phyloP scores from a whole-genome alignment of 2,329 filamentous ascomycete genomes.

The Biscogniauxia marginata region DNA sequence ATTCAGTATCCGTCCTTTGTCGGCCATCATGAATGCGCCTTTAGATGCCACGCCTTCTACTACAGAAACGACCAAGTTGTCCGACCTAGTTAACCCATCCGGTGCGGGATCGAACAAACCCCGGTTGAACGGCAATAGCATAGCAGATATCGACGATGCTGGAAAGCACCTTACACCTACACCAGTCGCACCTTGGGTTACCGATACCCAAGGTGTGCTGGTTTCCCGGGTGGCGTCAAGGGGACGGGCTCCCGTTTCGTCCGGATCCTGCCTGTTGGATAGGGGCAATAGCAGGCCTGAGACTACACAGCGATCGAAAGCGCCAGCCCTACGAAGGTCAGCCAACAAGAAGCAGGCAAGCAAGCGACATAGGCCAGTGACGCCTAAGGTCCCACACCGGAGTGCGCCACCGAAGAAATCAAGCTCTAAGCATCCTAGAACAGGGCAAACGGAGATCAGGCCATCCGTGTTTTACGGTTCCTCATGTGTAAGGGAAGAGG shows the following conservation, averaged over 20 bases:
- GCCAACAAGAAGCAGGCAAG: neutral
- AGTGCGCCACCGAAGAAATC: neutral
- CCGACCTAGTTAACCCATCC: neutral
- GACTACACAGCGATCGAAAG: neutral
- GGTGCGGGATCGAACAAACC: neutral
- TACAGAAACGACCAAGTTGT: neutral
- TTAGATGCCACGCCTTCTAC: neutral
- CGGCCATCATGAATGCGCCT: neutral
- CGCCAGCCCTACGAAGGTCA: neutral
- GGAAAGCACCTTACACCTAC: neutral
- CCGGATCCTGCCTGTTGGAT: neutral
- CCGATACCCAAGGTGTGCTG: neutral
- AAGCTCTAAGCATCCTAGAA: neutral
- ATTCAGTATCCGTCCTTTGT: neutral
- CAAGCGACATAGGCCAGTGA: neutral
- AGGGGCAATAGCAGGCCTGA: neutral
- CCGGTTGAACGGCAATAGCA: neutral
- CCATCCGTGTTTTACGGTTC: neutral
- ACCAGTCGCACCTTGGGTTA: no score
- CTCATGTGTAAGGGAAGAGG: neutral
- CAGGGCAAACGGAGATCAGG: neutral
- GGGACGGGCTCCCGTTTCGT: neutral
- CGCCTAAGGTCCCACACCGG: neutral
- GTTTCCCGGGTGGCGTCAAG: neutral
- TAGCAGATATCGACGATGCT: neutral